Conservation (phyloP, 345 rosid genomes). For the Moricandia arvensis region DNA sequence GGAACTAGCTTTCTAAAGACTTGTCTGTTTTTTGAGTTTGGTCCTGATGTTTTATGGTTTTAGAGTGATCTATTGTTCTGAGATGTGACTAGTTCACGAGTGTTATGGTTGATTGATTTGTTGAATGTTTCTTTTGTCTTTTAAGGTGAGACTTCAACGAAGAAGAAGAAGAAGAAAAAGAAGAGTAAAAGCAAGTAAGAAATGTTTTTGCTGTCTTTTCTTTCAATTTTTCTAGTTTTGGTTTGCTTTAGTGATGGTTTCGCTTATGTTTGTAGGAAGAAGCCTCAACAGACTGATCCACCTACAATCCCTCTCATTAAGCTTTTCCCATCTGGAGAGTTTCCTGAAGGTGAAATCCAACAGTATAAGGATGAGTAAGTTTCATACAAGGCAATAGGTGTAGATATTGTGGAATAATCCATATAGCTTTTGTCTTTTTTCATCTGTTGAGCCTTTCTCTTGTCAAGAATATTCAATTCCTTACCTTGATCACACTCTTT, state of each 20-base stretch:
- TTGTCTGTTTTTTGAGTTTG: slow-evolving; percentile 14
- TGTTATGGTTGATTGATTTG: slow-evolving; percentile 1
- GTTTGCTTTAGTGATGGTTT: slow-evolving; percentile 1
- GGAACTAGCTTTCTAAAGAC: not conserved
- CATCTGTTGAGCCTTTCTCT: not conserved
- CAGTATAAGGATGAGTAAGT: slow-evolving; percentile 94
- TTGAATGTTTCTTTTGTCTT: not conserved
- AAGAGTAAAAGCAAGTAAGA: slow-evolving; percentile 86
- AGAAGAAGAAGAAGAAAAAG: slow-evolving; percentile 90
- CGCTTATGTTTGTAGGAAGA: slow-evolving; percentile 56
- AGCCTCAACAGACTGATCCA: slow-evolving; percentile 79
- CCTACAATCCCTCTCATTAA: slow-evolving; percentile 72
- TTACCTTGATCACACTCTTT: not conserved
- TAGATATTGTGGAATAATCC: not conserved
- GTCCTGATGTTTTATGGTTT: not conserved
- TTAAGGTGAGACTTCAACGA: slow-evolving; percentile 59
- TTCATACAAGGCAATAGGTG: not conserved
- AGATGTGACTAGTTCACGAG: not conserved
- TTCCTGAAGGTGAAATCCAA: slow-evolving; percentile 98
- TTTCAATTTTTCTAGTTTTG: not conserved
- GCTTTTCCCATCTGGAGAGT: slow-evolving; percentile 86
- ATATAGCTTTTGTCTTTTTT: not conserved
- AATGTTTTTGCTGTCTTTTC: not conserved
- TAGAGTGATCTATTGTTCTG: not conserved
- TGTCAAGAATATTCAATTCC: not conserved